These are phyloP conservation scores for Cucurbitaria berberidis DNA, from an alignment of 2,329 filamentous ascomycete species.

Conservation along the genomic window DNA sequence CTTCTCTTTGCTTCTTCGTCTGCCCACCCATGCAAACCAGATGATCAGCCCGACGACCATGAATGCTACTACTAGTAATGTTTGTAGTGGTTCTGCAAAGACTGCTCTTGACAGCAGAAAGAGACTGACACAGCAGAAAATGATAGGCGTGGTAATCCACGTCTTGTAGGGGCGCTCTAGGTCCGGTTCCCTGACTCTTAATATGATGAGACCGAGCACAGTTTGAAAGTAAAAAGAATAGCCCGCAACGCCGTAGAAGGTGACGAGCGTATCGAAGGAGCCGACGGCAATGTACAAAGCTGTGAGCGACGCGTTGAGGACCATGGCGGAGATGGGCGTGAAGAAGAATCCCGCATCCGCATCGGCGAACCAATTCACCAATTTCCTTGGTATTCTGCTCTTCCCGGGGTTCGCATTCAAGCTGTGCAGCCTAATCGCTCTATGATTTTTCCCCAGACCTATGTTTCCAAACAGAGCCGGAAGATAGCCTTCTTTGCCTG, in stretches of 20 bases:
- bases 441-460: constrained; percentile 64
- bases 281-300: constrained; percentile 80
- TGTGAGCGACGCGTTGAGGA: constrained; percentile 79
- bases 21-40: constrained; percentile 84
- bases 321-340: constrained; percentile 91
- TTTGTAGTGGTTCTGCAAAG: constrained; percentile 90
- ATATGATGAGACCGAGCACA: constrained; percentile 88
- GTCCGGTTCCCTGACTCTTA: constrained; percentile 84
- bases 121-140: constrained; percentile 96
- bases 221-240: constrained; percentile 98
- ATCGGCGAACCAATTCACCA: constrained; percentile 44
- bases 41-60: constrained; percentile 83
- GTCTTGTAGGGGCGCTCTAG: constrained; percentile 91
- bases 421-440: constrained; percentile 43
- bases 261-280: constrained; percentile 89
- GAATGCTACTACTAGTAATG: constrained; percentile 83
- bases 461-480: constrained; percentile 83
- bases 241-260: constrained; percentile 96
- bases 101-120: constrained; percentile 89
- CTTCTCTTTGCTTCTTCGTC: constrained; percentile 45
- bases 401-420: constrained; percentile 26
- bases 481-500: constrained; percentile 93
- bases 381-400: constrained; percentile 26
- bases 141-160: constrained; percentile 96
- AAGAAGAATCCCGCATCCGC: constrained; percentile 86